Evolutionary conservation across 2,329 filamentous ascomycete species (phyloP).

Genomic region (Thelonectria blattea): DNA sequence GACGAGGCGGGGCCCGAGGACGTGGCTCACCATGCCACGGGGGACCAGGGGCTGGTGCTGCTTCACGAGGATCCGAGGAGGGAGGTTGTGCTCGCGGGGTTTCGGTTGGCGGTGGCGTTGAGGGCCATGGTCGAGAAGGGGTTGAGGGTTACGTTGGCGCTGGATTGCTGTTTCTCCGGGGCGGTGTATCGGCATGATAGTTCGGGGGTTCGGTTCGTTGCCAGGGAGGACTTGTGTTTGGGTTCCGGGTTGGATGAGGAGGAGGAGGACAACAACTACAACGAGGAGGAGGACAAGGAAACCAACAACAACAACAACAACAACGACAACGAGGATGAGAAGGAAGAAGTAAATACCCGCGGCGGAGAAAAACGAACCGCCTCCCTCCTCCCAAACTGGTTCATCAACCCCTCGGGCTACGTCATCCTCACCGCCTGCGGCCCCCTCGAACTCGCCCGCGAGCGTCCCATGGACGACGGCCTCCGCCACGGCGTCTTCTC

Average conservation of each 20-base stretch:
- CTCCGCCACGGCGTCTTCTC: slow-evolving; percentile 5
- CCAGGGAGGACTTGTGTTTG: not conserved
- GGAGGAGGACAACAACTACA: too few relatives aligned
- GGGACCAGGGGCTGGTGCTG: slow-evolving; percentile 20
- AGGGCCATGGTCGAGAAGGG: slow-evolving; percentile 18
- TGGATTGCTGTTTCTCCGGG: slow-evolving; percentile 30
- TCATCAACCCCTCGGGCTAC: slow-evolving; percentile 19
- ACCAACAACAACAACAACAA: too few relatives aligned
- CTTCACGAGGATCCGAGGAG: not conserved
- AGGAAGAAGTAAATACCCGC: too few relatives aligned
- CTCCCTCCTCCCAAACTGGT: slow-evolving; percentile 14
- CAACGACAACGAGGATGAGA: too few relatives aligned
- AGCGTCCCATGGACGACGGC: not conserved
- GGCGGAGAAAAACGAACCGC: not conserved
- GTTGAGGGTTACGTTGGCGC: slow-evolving; percentile 21
- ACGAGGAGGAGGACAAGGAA: too few relatives aligned
- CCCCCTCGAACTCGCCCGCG: slow-evolving; percentile 13
- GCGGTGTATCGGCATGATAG: slow-evolving; percentile 14
- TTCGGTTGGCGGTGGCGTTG: not conserved
- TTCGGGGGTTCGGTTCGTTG: not conserved
- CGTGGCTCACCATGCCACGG: not conserved
- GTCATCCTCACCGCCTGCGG: slow-evolving; percentile 19
- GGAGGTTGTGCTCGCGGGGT: not conserved
- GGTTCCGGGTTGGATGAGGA: not conserved
- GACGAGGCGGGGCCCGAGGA: too few relatives aligned